A percentile compares a stretch with the other conserved stretches of the same genome.
phyloP scores from a whole-genome alignment of 192 early-diverging fungal species.

The Lobosporangium transversale region DNA sequence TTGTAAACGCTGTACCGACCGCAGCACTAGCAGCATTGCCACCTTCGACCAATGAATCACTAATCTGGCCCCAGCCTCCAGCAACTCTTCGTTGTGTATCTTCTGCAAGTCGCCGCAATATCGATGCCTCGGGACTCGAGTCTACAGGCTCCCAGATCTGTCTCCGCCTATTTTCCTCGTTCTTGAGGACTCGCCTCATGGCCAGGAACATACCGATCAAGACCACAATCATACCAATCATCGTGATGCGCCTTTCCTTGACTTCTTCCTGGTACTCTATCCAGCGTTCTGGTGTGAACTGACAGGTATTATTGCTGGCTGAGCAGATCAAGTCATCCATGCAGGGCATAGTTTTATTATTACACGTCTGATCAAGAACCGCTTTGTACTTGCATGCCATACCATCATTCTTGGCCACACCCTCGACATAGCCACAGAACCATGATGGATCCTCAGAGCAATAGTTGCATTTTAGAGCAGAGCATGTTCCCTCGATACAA shows the following conservation, averaged over 20 bases:
- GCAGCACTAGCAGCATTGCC: constrained; percentile 48
- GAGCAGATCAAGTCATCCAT: constrained; percentile 13
- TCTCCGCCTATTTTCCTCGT: constrained; percentile 43
- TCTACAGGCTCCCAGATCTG: constrained; percentile 53
- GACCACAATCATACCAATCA: constrained; percentile 46
- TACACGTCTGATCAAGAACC: constrained; percentile 14
- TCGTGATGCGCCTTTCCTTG: constrained; percentile 38
- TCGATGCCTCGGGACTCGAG: constrained; percentile 47
- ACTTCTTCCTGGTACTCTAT: constrained; percentile 34
- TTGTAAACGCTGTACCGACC: constrained; percentile 44
- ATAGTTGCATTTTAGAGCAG: constrained; percentile 20
- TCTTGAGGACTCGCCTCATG: constrained; percentile 49
- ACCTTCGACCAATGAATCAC: constrained; percentile 42
- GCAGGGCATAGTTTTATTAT: constrained; percentile 47
- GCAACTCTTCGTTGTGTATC: constrained; percentile 46
- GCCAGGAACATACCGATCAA: constrained; percentile 48
- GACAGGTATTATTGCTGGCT: constrained; percentile 31
- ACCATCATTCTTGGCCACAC: constrained; percentile 26
- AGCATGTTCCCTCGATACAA: constrained; percentile 22
- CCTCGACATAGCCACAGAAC: constrained; percentile 46
- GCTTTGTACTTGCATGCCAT: constrained; percentile 37
- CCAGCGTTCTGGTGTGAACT: constrained; percentile 27
- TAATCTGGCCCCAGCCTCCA: constrained; percentile 50
- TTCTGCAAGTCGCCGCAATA: constrained; percentile 38
- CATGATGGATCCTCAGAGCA: constrained; percentile 31